phyloP scores from a whole-genome alignment of 306 rosid species.

The Lithocarpus polystachyus region DNA sequence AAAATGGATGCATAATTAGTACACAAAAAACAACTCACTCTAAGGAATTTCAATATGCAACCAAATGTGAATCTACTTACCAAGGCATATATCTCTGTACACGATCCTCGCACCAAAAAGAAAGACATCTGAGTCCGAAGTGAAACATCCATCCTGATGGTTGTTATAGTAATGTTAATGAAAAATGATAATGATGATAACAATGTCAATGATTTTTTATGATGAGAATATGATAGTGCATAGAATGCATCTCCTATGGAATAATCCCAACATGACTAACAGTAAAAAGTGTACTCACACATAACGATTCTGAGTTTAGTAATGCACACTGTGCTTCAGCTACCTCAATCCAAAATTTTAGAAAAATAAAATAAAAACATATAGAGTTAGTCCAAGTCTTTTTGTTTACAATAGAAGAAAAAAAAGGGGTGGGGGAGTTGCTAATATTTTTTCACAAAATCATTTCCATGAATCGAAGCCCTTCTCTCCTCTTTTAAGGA shows the following conservation, averaged over 20 bases:
- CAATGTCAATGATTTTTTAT: not conserved
- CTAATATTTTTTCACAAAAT: too few relatives aligned
- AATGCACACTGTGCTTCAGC: constrained; percentile 91
- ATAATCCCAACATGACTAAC: constrained; percentile 8
- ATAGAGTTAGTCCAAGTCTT: not conserved
- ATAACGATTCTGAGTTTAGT: constrained; percentile 58
- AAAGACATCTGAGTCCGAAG: constrained; percentile 75
- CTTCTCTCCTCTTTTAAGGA: too few relatives aligned
- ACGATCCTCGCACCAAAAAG: constrained; percentile 83
- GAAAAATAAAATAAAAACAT: not conserved
- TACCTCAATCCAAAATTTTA: constrained; percentile 67
- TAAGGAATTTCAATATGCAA: not conserved
- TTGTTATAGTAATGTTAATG: constrained; percentile 11
- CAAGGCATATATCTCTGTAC: constrained; percentile 74
- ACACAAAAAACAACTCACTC: not conserved
- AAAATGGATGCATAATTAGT: constrained; percentile 23
- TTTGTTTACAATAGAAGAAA: not conserved
- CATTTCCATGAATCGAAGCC: too few relatives aligned
- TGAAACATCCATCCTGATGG: constrained; percentile 76
- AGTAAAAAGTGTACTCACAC: constrained; percentile 45
- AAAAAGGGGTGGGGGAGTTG: not conserved
- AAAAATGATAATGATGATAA: constrained; percentile 1
- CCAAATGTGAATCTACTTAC: constrained; percentile 34
- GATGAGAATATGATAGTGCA: constrained; percentile 10
- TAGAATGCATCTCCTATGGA: constrained; percentile 8